Conservation (phyloP, 2,329 filamentous ascomycete species). For the Penicillium sp. region DNA sequence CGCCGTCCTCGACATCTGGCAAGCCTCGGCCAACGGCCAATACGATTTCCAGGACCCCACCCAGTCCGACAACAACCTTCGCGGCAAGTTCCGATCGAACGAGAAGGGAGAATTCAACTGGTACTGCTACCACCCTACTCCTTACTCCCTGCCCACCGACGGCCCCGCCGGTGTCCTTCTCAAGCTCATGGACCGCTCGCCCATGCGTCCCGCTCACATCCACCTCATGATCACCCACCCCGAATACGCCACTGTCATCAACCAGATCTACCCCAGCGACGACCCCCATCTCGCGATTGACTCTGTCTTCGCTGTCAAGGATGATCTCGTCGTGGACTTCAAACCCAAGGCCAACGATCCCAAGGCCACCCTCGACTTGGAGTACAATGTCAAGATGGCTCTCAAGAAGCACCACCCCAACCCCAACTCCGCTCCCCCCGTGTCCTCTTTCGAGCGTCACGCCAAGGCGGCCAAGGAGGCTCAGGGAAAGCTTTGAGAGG, state of each 20-base stretch:
- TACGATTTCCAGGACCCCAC: slow-evolving; percentile 75
- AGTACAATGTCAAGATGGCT: slow-evolving; percentile 60
- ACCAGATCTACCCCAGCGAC: slow-evolving; percentile 58
- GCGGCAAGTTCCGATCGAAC: slow-evolving; percentile 71
- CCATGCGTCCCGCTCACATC: slow-evolving; percentile 61
- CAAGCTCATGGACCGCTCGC: slow-evolving; percentile 55
- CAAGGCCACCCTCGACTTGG: slow-evolving; percentile 58
- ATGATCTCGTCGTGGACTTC: slow-evolving; percentile 59
- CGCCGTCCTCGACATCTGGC: slow-evolving; percentile 75
- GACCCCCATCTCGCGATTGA: slow-evolving; percentile 58
- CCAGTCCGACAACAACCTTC: slow-evolving; percentile 70
- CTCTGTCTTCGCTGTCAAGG: slow-evolving; percentile 62
- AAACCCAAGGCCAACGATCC: slow-evolving; percentile 50
- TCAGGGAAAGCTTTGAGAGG: slow-evolving; percentile 13
- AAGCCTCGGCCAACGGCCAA: slow-evolving; percentile 70
- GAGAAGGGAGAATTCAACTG: slow-evolving; percentile 64
- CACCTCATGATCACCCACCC: slow-evolving; percentile 57
- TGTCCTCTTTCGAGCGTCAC: slow-evolving; percentile 39
- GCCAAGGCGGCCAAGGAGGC: slow-evolving; percentile 26
- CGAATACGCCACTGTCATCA: slow-evolving; percentile 56
- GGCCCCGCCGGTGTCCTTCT: slow-evolving; percentile 56
- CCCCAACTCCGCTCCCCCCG: slow-evolving; percentile 38
- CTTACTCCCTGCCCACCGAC: slow-evolving; percentile 68
- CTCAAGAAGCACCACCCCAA: slow-evolving; percentile 43
- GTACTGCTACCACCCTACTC: slow-evolving; percentile 74